phyloP scores from a whole-genome alignment of 2,329 filamentous ascomycete genomes.

The Trichoderma oligosporum region DNA sequence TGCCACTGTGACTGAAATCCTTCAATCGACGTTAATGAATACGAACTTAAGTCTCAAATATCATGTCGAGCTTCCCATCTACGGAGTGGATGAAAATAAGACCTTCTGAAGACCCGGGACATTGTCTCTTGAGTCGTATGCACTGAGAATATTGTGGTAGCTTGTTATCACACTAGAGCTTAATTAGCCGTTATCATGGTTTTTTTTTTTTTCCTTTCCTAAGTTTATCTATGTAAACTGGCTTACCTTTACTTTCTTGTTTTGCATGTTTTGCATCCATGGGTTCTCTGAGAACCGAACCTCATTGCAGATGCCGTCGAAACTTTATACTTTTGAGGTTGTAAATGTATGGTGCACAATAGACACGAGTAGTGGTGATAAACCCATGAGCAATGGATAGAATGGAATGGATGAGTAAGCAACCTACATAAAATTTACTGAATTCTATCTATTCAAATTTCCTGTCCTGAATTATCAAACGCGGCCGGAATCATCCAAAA shows the following conservation, averaged over 20 bases:
- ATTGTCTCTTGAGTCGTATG: not conserved
- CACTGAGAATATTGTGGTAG: constrained; percentile 9
- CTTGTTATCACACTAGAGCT: constrained; percentile 10
- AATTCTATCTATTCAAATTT: too few relatives aligned
- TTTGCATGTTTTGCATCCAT: constrained; percentile 8
- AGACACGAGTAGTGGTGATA: not conserved
- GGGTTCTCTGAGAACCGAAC: not conserved
- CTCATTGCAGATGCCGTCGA: not conserved
- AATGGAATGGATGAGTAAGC: constrained; percentile 1
- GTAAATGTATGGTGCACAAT: not conserved
- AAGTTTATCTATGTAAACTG: too few relatives aligned
- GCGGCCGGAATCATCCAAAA: too few relatives aligned
- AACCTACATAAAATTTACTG: too few relatives aligned
- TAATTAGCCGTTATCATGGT: not conserved
- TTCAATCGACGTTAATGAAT: not conserved
- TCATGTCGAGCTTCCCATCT: not conserved
- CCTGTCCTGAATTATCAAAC: too few relatives aligned
- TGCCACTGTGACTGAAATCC: not conserved
- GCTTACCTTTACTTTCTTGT: not conserved
- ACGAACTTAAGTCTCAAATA: not conserved
- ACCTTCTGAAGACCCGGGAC: constrained; percentile 1
- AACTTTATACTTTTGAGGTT: not conserved
- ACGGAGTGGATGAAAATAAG: constrained; percentile 16
- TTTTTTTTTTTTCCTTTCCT: not conserved
- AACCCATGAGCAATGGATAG: not conserved